These are phyloP conservation scores for Kurtzmaniella natalensis DNA, from an alignment of 1,139 yeast genomes.

Conservation along the genomic window DNA sequence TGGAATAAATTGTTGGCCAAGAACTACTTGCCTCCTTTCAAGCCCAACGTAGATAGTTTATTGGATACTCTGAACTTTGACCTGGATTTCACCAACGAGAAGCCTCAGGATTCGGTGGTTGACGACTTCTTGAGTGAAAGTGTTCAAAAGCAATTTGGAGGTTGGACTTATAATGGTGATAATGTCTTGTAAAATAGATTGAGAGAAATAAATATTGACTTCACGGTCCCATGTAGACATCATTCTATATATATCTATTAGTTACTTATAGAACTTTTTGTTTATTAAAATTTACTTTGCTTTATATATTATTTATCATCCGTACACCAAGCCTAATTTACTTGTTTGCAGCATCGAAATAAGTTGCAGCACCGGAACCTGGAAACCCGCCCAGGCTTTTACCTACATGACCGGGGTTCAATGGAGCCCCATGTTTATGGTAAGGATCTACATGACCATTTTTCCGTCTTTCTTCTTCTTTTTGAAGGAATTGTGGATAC, in stretches of 20 bases:
- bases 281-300: no score
- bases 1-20: conserved; percentile 83
- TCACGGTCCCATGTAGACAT: no score
- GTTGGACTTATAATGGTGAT: conserved; percentile 93
- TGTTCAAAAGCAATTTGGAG: conserved; percentile 95
- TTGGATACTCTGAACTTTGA: conserved; percentile 92
- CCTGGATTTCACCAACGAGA: conserved; percentile 86
- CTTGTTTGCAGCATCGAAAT: conserved; percentile 35
- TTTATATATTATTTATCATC: no score
- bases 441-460: conserved; percentile 23
- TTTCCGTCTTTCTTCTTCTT: conserved; percentile 31
- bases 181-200: conserved; percentile 13
- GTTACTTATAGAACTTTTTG: no score
- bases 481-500: conserved; percentile 28
- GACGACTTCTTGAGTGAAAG: conserved; percentile 85
- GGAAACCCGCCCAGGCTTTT: conserved; percentile 35
- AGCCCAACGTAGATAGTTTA: conserved; percentile 84
- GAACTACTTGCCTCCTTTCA: conserved; percentile 92
- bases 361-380: conserved; percentile 37
- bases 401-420: conserved; percentile 24
- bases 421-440: conserved; percentile 34
- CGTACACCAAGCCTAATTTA: no score
- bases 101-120: conserved; percentile 93
- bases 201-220: no score
- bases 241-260: no score